Evolutionary conservation across 2,329 filamentous ascomycete genomes (phyloP).

Genomic region (Calcarisporium arbuscula): DNA sequence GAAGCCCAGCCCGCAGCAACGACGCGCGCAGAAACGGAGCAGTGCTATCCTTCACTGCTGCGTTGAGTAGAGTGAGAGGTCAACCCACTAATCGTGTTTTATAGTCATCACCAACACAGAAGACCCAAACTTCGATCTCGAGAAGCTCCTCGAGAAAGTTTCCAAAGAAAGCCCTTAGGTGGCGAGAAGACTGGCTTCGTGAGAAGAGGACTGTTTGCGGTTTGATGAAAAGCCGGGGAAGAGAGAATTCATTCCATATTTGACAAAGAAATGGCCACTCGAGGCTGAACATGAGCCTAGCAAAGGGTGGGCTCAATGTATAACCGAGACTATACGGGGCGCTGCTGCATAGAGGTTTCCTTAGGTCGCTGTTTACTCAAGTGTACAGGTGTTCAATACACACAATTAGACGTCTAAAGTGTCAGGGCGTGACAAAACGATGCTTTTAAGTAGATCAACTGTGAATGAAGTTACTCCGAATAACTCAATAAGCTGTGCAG

Average conservation of each 20-base stretch:
- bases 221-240: too few relatives aligned
- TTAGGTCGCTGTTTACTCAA: constrained; percentile 36
- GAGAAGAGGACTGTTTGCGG: constrained; percentile 1
- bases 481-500: too few relatives aligned
- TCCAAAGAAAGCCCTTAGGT: constrained; percentile 44
- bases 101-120: constrained; percentile 56
- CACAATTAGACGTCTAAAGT: constrained; percentile 37
- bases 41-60: too few relatives aligned
- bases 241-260: too few relatives aligned
- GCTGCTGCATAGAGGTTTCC: constrained; percentile 45
- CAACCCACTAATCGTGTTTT: constrained; percentile 4
- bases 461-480: constrained; percentile 8
- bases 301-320: too few relatives aligned
- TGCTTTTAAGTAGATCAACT: constrained; percentile 3
- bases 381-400: constrained; percentile 51
- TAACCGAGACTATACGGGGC: constrained; percentile 33
- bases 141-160: constrained; percentile 69
- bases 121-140: constrained; percentile 88
- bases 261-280: too few relatives aligned
- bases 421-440: not conserved
- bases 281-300: too few relatives aligned
- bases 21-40: too few relatives aligned
- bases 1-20: too few relatives aligned
- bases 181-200: constrained; percentile 1
- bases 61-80: constrained; percentile 13